Conservation (phyloP, 129 eudicot genomes). For the Flaveria sonorensis region DNA sequence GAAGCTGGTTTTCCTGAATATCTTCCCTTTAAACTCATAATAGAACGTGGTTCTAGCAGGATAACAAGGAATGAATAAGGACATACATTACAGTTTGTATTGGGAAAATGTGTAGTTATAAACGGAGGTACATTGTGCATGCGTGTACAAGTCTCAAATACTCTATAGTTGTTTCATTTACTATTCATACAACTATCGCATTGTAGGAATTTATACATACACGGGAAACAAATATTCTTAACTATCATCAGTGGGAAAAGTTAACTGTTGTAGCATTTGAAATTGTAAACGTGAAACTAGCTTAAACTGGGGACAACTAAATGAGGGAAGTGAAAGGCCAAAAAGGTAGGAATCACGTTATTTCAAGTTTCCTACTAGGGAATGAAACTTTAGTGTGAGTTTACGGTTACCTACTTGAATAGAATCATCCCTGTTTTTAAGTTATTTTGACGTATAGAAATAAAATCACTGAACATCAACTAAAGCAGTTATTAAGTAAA, state of each 20-base stretch:
- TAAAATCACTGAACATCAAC: not conserved
- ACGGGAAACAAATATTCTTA: not conserved
- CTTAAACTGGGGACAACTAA: slow-evolving; percentile 8
- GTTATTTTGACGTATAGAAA: not conserved
- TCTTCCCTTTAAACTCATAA: not conserved
- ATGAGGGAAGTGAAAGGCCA: not conserved
- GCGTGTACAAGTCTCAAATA: not conserved
- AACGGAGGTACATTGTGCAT: not conserved
- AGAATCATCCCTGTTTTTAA: slow-evolving; percentile 2
- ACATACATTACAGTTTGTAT: not conserved
- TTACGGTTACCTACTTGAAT: slow-evolving; percentile 13
- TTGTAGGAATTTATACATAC: not conserved
- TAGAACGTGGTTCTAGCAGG: not conserved
- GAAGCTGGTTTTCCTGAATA: not conserved
- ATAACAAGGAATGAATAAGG: not conserved
- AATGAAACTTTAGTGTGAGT: slow-evolving; percentile 16
- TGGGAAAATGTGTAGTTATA: not conserved
- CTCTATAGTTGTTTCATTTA: not conserved
- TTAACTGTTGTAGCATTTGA: slow-evolving; percentile 13
- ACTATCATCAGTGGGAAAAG: slow-evolving; percentile 8
- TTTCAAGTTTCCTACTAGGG: slow-evolving; percentile 15
- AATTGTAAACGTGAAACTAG: slow-evolving; percentile 1
- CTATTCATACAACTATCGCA: not conserved
- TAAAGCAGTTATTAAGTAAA: slow-evolving; percentile 17
- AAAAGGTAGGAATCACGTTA: not conserved